phyloP scores from a whole-genome alignment of 805 yeast species.

The Crinitomyces ghanaensis region DNA sequence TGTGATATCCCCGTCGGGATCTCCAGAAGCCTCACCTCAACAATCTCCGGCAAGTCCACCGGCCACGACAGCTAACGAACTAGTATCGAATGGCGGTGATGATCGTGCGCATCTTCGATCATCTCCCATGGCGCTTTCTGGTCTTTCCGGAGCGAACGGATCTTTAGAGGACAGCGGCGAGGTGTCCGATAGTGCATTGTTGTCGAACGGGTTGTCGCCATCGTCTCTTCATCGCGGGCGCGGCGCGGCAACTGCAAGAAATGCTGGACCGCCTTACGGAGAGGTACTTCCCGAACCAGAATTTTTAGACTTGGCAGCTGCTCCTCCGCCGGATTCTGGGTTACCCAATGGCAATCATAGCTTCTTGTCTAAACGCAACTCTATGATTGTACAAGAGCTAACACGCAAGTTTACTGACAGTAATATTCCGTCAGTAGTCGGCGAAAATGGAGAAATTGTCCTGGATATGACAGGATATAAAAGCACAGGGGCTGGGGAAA shows the following conservation, averaged over 20 bases:
- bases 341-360: conserved; percentile 1
- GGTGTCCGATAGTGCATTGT: background rate
- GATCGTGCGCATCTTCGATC: background rate
- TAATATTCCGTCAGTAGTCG: conserved; percentile 80
- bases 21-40: conserved; percentile 24
- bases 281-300: background rate
- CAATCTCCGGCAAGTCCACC: conserved; percentile 33
- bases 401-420: conserved; percentile 53
- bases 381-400: conserved; percentile 47
- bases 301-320: background rate
- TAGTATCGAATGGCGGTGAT: too few species aligned
- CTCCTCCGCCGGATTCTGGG: background rate
- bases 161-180: background rate
- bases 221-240: too few species aligned
- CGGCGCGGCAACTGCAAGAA: too few species aligned
- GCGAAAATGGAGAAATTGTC: conserved; percentile 79
- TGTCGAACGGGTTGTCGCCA: too few species aligned
- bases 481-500: conserved; percentile 68
- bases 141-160: background rate
- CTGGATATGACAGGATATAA: conserved; percentile 95
- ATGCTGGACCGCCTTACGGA: background rate
- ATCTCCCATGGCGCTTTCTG: background rate
- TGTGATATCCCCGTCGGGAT: conserved; percentile 55
- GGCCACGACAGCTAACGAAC: conserved; percentile 3
- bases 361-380: conserved; percentile 27